Base-by-base conservation (phyloP, 352 stramenopile species). In the Chrysophaeum taylorii region DNA sequence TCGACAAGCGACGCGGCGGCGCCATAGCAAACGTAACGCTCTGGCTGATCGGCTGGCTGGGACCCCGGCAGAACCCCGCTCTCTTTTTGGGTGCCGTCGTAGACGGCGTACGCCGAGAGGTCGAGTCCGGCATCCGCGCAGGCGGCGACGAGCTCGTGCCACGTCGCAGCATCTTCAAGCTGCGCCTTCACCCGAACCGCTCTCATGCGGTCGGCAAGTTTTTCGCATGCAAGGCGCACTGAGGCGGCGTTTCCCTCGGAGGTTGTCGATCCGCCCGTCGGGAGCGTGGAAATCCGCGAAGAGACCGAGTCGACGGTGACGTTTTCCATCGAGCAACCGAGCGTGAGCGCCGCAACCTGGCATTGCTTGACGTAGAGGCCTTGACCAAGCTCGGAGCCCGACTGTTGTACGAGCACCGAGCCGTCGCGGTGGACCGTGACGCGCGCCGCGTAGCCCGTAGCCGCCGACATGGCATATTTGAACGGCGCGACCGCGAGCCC, bases 281-380 rank as follows among this genome's bases (percentile, higher is more conserved):
- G 68, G 7, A 84, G 78, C 50, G 84, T 87, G 38, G 77, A 80
- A 25, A 78, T 85, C n/a, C 78, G 68, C n/a, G n/a, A n/a, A n/a
- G n/a, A n/a, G n/a, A n/a, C n/a, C n/a, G n/a, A n/a, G 4, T 70
- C 72, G 16, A 87, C 73, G 15, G 68, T 71, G 15, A 89, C 81
- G n/a, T 80, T 63, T 0, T 66, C 16, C 50, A 88, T 67, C 0
- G 75, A 54, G 38, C 86, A 80, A 0, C 64, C 75, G 2, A 89
- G 73, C 37, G 72, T 72, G 31, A 77, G 82, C 21, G 83, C 81
- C 54, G 81, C 85, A 41, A 79, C 75, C 62, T 87, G 82, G 0
- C 74, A 80, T 5, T 80, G 79, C 62, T 89, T 89, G 21, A 82
- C 87, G 62, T 86, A 76, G 62, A 89, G 85, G 31, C 84, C 84